Evolutionary conservation across 2,329 filamentous ascomycete species (phyloP).

Genomic region (Blumeria graminis): DNA sequence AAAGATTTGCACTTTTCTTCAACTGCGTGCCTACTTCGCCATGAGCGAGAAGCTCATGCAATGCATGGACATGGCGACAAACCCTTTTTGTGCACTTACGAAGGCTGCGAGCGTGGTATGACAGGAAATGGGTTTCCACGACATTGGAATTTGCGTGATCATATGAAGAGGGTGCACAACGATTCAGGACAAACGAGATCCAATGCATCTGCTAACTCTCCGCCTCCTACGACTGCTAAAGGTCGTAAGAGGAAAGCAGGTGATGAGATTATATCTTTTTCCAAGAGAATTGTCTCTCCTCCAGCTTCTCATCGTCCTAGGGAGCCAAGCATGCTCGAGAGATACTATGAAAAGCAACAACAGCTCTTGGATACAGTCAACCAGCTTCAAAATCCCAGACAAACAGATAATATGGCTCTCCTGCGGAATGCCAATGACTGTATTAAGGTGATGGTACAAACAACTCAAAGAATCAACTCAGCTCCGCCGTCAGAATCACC

Average conservation of each 20-base stretch:
- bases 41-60: slow-evolving; percentile 86
- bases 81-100: slow-evolving; percentile 70
- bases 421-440: slow-evolving; percentile 10
- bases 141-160: slow-evolving; percentile 86
- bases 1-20: slow-evolving; percentile 79
- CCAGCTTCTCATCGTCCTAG: slow-evolving; percentile 7
- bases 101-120: slow-evolving; percentile 64
- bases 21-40: slow-evolving; percentile 78
- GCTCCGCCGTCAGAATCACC: slow-evolving; percentile 1
- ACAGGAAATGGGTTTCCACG: slow-evolving; percentile 76
- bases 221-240: slow-evolving; percentile 8
- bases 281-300: slow-evolving; percentile 10
- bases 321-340: slow-evolving; percentile 11
- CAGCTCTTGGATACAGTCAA: slow-evolving; percentile 10
- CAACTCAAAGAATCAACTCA: slow-evolving; percentile 10
- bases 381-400: slow-evolving; percentile 11
- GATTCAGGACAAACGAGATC: slow-evolving; percentile 11
- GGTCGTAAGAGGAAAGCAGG: slow-evolving; percentile 13
- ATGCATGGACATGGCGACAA: slow-evolving; percentile 89
- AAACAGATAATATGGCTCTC: slow-evolving; percentile 8
- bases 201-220: slow-evolving; percentile 10
- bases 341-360: slow-evolving; percentile 11
- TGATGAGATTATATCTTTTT: slow-evolving; percentile 6
- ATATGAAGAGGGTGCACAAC: slow-evolving; percentile 88
- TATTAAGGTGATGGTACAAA: slow-evolving; percentile 13